Conservation (phyloP, 2,329 filamentous ascomycete genomes). For the Teratosphaeria zuluensis region DNA sequence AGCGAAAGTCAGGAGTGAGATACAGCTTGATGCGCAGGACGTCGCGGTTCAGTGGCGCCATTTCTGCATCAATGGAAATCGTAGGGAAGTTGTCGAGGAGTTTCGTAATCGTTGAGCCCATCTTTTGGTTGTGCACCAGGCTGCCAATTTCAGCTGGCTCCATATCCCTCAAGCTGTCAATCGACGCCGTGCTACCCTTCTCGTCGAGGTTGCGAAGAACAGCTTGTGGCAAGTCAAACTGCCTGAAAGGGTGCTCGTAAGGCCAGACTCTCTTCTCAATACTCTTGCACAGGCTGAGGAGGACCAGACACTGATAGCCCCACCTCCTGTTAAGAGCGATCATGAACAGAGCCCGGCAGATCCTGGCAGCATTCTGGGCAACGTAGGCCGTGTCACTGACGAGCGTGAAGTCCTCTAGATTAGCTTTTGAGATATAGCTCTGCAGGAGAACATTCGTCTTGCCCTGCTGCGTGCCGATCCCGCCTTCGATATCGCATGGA, state of each 20-base stretch:
- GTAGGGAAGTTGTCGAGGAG: constrained; percentile 88
- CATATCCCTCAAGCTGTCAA: constrained; percentile 87
- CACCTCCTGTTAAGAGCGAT: constrained; percentile 89
- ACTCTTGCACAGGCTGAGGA: constrained; percentile 87
- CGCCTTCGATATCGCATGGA: constrained; percentile 68
- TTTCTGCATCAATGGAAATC: constrained; percentile 80
- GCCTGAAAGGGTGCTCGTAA: constrained; percentile 86
- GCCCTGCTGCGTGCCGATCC: constrained; percentile 58
- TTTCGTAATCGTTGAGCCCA: constrained; percentile 71
- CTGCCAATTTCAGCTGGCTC: constrained; percentile 80
- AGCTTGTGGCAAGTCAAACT: constrained; percentile 81
- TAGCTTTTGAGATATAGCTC: constrained; percentile 80
- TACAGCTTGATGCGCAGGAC: constrained; percentile 84
- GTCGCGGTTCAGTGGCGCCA: constrained; percentile 88
- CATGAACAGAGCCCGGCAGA: constrained; percentile 93
- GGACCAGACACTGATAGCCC: constrained; percentile 88
- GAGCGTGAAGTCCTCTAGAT: constrained; percentile 86
- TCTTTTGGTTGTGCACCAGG: constrained; percentile 81
- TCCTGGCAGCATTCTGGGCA: constrained; percentile 87
- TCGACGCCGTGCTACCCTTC: constrained; percentile 61
- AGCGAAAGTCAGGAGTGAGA: constrained; percentile 80
- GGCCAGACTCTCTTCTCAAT: constrained; percentile 96
- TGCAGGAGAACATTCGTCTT: constrained; percentile 96
- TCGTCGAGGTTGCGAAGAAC: constrained; percentile 76
- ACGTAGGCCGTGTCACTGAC: constrained; percentile 90